Evolutionary conservation across 768 basidiomycete species (phyloP).

Genomic region (Phlegmacium glaucopus): DNA sequence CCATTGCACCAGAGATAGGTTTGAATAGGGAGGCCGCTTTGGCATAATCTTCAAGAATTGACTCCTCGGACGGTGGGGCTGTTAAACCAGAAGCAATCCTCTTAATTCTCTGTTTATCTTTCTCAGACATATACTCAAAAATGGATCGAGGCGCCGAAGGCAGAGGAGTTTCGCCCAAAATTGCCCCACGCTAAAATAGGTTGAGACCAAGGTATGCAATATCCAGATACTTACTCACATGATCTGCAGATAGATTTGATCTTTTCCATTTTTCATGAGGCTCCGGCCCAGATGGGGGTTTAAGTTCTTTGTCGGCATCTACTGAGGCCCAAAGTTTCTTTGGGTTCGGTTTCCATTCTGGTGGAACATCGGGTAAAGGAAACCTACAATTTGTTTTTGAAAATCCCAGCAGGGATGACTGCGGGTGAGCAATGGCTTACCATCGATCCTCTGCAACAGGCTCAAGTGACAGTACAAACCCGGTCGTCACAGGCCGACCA

Average conservation of each 20-base stretch:
- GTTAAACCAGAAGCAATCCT: slow-evolving; percentile 41
- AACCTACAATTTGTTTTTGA: slow-evolving; percentile 57
- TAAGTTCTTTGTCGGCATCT: slow-evolving; percentile 40
- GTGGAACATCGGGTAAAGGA: slow-evolving; percentile 75
- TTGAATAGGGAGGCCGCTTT: slow-evolving; percentile 89
- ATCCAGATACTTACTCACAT: slow-evolving; percentile 45
- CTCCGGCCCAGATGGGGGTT: slow-evolving; percentile 18
- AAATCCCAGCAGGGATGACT: too few species aligned
- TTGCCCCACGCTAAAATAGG: slow-evolving; percentile 64
- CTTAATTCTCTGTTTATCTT: slow-evolving; percentile 83
- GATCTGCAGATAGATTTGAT: slow-evolving; percentile 58
- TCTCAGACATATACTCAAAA: slow-evolving; percentile 92
- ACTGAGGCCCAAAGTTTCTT: slow-evolving; percentile 57
- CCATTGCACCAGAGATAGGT: slow-evolving; percentile 90
- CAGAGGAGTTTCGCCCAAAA: slow-evolving; percentile 80
- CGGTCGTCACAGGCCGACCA: slow-evolving; percentile 67
- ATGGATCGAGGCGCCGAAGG: slow-evolving; percentile 74
- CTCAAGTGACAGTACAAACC: slow-evolving; percentile 69
- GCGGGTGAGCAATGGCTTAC: slow-evolving; percentile 34
- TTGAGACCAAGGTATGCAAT: slow-evolving; percentile 1
- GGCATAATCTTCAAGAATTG: slow-evolving; percentile 73
- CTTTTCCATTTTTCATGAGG: slow-evolving; percentile 50
- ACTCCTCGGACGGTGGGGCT: slow-evolving; percentile 10
- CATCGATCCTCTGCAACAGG: slow-evolving; percentile 70
- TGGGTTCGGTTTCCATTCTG: slow-evolving; percentile 86